phyloP scores from a whole-genome alignment of 192 early-diverging fungal genomes.

The Linnemannia schmuckeri region DNA sequence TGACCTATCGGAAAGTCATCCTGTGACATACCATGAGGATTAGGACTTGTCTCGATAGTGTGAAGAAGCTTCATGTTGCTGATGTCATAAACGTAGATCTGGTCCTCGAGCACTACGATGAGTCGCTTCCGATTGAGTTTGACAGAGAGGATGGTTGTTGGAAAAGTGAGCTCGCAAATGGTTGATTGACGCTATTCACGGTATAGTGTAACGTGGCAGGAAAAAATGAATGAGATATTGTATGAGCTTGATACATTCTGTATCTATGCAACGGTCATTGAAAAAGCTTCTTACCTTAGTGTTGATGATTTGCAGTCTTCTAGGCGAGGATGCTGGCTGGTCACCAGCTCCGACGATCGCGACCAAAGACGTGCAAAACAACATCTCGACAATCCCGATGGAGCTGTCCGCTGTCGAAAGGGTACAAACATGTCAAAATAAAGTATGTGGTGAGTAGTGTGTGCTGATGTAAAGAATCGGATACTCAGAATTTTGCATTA shows the following conservation, averaged over 20 bases:
- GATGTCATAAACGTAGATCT: constrained; percentile 97
- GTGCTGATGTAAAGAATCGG: neutral
- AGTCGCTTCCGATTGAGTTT: constrained; percentile 96
- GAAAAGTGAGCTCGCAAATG: constrained; percentile 97
- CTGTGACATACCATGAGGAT: constrained; percentile 78
- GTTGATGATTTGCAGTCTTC: constrained; percentile 94
- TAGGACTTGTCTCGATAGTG: constrained; percentile 95
- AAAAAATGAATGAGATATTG: constrained; percentile 4
- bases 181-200: constrained; percentile 87
- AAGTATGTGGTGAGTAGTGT: neutral
- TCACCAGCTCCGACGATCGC: constrained; percentile 96
- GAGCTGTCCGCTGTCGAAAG: constrained; percentile 78
- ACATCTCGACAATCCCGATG: constrained; percentile 96
- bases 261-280: neutral
- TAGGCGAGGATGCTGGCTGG: constrained; percentile 87
- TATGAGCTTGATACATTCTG: neutral
- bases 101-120: constrained; percentile 95
- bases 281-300: constrained; percentile 82
- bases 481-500: neutral
- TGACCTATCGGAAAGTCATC: neutral
- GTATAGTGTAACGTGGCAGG: constrained; percentile 6
- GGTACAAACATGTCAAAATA: neutral
- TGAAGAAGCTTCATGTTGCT: constrained; percentile 98
- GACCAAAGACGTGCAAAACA: constrained; percentile 96
- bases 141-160: constrained; percentile 92